Conservation (phyloP, 805 yeast genomes). For the Zygosaccharomyces lentus region DNA sequence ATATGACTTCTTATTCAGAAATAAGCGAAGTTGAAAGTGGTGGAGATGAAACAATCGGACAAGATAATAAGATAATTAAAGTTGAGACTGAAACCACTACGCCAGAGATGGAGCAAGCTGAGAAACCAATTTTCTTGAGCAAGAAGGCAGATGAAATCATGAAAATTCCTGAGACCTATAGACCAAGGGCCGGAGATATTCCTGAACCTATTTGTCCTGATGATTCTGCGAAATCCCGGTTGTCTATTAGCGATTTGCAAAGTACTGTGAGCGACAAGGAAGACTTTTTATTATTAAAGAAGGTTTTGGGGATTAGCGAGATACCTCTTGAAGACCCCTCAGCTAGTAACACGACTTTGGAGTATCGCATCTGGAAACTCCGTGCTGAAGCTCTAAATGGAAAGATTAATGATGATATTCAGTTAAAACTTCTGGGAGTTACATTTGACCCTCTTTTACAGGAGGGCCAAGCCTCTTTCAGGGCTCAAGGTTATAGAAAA, state of each 20-base stretch:
- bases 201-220: constrained; percentile 58
- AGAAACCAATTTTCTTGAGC: constrained; percentile 19
- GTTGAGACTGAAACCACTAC: constrained; percentile 22
- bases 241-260: constrained; percentile 46
- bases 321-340: background rate
- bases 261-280: constrained; percentile 64
- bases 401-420: constrained; percentile 14
- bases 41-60: constrained; percentile 16
- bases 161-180: constrained; percentile 37
- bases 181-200: constrained; percentile 44
- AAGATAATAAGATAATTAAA: constrained; percentile 22
- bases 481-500: constrained; percentile 68
- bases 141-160: constrained; percentile 18
- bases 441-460: constrained; percentile 32
- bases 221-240: constrained; percentile 13
- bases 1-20: constrained; percentile 9
- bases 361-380: constrained; percentile 27
- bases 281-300: constrained; percentile 54
- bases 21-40: constrained; percentile 17
- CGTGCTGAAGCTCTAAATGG: constrained; percentile 15
- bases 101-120: constrained; percentile 23
- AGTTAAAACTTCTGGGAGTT: constrained; percentile 27
- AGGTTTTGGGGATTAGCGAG: constrained; percentile 34
- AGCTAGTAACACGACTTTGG: constrained; percentile 2
- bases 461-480: constrained; percentile 55